phyloP scores from a whole-genome alignment of 2,329 filamentous ascomycete species.

The Ceratocystis smalleyi region DNA sequence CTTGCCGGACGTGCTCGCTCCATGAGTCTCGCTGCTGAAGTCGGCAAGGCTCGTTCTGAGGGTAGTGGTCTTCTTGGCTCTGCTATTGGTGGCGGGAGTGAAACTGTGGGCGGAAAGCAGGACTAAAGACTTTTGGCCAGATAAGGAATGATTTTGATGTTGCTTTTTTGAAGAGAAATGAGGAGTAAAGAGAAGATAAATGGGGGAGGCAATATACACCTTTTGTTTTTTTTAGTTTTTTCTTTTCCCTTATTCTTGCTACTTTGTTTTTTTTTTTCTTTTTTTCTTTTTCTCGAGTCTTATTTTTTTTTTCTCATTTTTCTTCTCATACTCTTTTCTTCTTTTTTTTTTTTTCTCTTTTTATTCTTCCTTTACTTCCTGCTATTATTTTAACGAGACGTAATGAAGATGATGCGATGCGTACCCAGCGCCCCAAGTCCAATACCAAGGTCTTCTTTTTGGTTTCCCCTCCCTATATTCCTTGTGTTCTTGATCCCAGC shows the following conservation, averaged over 20 bases:
- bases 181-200: background rate
- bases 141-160: background rate
- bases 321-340: conserved; percentile 7
- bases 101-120: conserved; percentile 11
- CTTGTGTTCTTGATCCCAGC: too few species aligned
- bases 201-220: background rate
- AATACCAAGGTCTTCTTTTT: background rate
- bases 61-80: conserved; percentile 1
- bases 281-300: background rate
- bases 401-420: background rate
- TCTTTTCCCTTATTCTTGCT: background rate
- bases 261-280: background rate
- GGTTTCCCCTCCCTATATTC: background rate
- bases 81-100: background rate
- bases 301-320: background rate
- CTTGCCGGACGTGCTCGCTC: conserved; percentile 13
- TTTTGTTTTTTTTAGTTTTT: background rate
- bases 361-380: conserved; percentile 13
- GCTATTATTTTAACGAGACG: conserved; percentile 5
- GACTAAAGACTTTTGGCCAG: conserved; percentile 8
- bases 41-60: conserved; percentile 12
- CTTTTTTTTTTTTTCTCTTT: conserved; percentile 15
- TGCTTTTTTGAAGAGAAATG: background rate
- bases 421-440: too few species aligned
- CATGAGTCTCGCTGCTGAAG: conserved; percentile 13